A percentile compares a stretch with the other conserved stretches of the same genome.
phyloP scores from a whole-genome alignment of 495 filamentous ascomycete genomes.

The Podospora appendiculata region DNA sequence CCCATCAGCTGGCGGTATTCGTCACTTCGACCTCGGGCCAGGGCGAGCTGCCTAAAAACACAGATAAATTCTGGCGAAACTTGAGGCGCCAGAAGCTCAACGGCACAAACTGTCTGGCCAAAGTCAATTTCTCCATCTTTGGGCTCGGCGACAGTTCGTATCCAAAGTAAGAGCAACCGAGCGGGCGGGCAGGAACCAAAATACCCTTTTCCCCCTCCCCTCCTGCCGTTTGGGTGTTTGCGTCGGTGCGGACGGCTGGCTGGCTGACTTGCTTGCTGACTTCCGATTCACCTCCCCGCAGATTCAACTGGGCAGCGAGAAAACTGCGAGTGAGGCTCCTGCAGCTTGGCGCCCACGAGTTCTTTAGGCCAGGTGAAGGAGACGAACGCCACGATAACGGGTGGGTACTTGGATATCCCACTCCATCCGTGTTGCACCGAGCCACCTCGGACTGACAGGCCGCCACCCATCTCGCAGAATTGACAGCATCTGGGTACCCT shows the following conservation, averaged over 20 bases:
- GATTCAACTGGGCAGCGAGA: constrained; percentile 87
- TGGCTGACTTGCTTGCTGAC: not conserved
- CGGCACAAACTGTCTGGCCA: constrained; percentile 55
- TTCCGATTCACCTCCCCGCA: constrained; percentile 18
- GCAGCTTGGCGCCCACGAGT: constrained; percentile 76
- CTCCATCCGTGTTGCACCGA: no score
- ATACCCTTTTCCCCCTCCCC: not conserved
- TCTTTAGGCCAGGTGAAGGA: constrained; percentile 71
- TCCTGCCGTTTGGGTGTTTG: not conserved
- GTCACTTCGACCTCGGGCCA: constrained; percentile 90
- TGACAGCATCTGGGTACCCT: constrained; percentile 75
- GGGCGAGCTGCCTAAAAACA: constrained; percentile 82
- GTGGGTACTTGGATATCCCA: constrained; percentile 36
- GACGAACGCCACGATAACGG: constrained; percentile 93
- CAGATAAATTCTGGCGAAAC: constrained; percentile 73
- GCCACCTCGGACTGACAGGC: no score
- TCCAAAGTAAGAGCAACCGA: constrained; percentile 51
- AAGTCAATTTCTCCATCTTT: constrained; percentile 71
- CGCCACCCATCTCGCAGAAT: constrained; percentile 26
- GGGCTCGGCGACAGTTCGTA: constrained; percentile 94
- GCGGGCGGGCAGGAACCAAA: no score
- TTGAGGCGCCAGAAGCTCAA: constrained; percentile 72
- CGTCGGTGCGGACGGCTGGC: not conserved
- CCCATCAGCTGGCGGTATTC: constrained; percentile 62
- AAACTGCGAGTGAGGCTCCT: constrained; percentile 80